Evolutionary conservation across 2,329 filamentous ascomycete genomes (phyloP).

Genomic region (Sporothrix phasma): DNA sequence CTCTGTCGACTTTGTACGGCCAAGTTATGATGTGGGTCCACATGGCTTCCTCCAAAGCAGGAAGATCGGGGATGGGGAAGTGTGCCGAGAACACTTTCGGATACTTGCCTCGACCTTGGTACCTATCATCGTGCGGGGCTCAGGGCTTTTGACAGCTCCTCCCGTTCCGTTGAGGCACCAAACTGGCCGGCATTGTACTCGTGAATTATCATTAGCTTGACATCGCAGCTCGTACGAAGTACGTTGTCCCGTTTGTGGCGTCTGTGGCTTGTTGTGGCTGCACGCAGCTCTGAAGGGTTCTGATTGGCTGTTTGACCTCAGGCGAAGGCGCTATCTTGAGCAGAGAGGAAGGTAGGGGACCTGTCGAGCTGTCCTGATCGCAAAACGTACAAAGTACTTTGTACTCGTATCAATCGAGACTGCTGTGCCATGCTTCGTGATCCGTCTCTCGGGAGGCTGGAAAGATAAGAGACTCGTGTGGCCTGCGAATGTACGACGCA

Average conservation of each 20-base stretch:
- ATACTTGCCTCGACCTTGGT: neutral
- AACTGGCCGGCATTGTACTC: neutral
- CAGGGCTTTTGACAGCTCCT: neutral
- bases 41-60: neutral
- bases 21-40: neutral
- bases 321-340: neutral
- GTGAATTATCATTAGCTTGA: no score
- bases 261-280: neutral
- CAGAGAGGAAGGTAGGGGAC: neutral
- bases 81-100: neutral
- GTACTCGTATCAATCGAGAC: neutral
- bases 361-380: neutral
- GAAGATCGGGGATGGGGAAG: neutral
- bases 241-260: no score
- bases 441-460: no score
- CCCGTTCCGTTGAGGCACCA: neutral
- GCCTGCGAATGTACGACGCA: no score
- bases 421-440: neutral
- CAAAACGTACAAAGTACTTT: neutral
- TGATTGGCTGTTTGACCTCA: neutral
- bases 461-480: no score
- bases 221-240: no score
- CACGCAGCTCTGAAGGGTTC: neutral
- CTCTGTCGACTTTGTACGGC: neutral
- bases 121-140: neutral